Evolutionary conservation across 352 stramenopile genomes (phyloP).

Genomic region (Globisporangium lucens): DNA sequence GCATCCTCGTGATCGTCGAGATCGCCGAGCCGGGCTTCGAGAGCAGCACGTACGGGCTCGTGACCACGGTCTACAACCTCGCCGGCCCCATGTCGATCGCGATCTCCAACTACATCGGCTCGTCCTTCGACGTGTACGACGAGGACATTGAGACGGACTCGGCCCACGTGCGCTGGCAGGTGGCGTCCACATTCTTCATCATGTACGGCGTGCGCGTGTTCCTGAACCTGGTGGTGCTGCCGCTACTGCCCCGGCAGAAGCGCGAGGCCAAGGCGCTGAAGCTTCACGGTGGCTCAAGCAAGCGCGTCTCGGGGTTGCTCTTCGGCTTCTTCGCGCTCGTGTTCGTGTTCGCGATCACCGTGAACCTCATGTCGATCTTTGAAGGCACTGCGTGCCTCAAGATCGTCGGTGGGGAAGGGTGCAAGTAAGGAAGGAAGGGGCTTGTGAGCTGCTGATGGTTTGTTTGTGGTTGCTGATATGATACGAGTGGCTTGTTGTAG

Average conservation of each 20-base stretch:
- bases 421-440: constrained; percentile 12
- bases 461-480: background rate
- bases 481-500: background rate
- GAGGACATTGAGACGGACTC: constrained; percentile 51
- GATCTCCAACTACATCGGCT: constrained; percentile 55
- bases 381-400: constrained; percentile 47
- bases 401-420: constrained; percentile 61
- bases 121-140: constrained; percentile 59
- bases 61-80: constrained; percentile 79
- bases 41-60: constrained; percentile 69
- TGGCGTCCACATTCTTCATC: constrained; percentile 49
- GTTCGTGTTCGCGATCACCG: constrained; percentile 44
- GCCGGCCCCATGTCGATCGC: constrained; percentile 55
- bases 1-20: constrained; percentile 73
- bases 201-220: constrained; percentile 50
- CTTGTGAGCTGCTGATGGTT: background rate
- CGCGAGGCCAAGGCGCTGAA: constrained; percentile 47
- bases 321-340: constrained; percentile 39
- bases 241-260: constrained; percentile 58
- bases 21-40: constrained; percentile 75
- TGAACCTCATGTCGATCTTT: constrained; percentile 65
- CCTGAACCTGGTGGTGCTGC: constrained; percentile 38
- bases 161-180: constrained; percentile 48
- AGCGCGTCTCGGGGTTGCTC: constrained; percentile 27
- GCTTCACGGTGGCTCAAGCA: constrained; percentile 39